These are phyloP conservation scores for Radiomyces spectabilis DNA, from an alignment of 192 early-diverging fungal species.

Conservation along the genomic window DNA sequence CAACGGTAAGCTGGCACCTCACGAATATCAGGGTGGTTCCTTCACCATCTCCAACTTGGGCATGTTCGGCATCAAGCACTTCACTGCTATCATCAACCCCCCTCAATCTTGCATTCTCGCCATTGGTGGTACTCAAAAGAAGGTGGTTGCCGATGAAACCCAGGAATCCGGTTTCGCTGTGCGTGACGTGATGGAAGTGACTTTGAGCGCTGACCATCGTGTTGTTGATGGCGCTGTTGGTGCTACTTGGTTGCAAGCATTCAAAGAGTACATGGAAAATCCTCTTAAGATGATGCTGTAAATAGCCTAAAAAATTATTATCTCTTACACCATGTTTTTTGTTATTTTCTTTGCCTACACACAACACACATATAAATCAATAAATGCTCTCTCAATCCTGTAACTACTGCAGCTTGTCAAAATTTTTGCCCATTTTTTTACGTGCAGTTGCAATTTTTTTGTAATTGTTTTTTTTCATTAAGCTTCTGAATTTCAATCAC, in stretches of 20 bases:
- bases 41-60: constrained; percentile 99
- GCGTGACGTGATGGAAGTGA: constrained; percentile 75
- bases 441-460: too few species aligned
- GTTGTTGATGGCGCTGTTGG: constrained; percentile 93
- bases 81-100: constrained; percentile 98
- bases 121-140: constrained; percentile 75
- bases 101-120: constrained; percentile 92
- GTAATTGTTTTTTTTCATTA: too few species aligned
- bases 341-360: too few species aligned
- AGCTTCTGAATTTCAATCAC: too few species aligned
- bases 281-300: constrained; percentile 89
- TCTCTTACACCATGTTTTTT: too few species aligned
- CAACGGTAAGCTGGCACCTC: constrained; percentile 80
- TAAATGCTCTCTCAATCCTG: too few species aligned
- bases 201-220: constrained; percentile 85
- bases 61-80: constrained; percentile 91
- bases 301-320: too few species aligned
- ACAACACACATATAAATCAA: too few species aligned
- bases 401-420: too few species aligned
- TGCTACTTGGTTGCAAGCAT: constrained; percentile 82
- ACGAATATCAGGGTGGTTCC: constrained; percentile 94
- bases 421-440: too few species aligned
- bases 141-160: constrained; percentile 58
- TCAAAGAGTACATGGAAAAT: constrained; percentile 91
- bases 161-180: constrained; percentile 61